A percentile compares a stretch with the other conserved stretches of the same genome.
These are phyloP conservation scores for Phytophthora chlamydospora DNA, from an alignment of 352 stramenopile genomes.

Conservation along the genomic window DNA sequence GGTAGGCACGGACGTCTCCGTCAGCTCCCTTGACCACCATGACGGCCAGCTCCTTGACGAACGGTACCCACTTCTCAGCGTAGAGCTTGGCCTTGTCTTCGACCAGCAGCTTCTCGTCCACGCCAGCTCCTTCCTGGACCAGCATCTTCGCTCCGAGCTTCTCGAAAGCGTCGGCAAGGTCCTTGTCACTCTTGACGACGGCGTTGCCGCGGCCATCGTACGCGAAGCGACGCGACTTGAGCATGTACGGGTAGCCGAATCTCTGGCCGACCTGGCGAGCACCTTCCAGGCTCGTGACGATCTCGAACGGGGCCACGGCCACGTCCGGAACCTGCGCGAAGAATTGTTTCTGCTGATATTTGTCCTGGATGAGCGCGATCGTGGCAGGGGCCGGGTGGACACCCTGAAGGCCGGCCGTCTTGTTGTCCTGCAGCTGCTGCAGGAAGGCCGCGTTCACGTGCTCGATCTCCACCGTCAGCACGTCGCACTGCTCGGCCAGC, in stretches of 20 bases:
- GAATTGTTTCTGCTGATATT: conserved; percentile 96
- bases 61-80: conserved; percentile 97
- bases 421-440: conserved; percentile 81
- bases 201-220: conserved; percentile 98
- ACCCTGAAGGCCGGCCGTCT: conserved; percentile 46
- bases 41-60: conserved; percentile 95
- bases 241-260: conserved; percentile 97
- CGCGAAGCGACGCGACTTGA: conserved; percentile 95
- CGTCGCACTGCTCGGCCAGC: conserved; percentile 87
- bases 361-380: conserved; percentile 97
- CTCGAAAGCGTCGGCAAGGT: conserved; percentile 84
- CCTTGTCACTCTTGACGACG: conserved; percentile 84
- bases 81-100: conserved; percentile 71
- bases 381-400: conserved; percentile 90
- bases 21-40: conserved; percentile 94
- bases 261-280: conserved; percentile 48
- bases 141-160: conserved; percentile 63
- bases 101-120: conserved; percentile 26
- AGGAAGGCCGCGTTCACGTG: conserved; percentile 96
- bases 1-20: conserved; percentile 90
- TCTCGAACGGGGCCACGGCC: conserved; percentile 58
- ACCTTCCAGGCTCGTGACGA: conserved; percentile 49
- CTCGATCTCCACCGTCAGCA: conserved; percentile 99
- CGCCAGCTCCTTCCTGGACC: conserved; percentile 15
- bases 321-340: conserved; percentile 57